A percentile compares a stretch with the other conserved stretches of the same genome.
phyloP scores from a whole-genome alignment of 495 filamentous ascomycete species.

The Annulohypoxylon nitens region DNA sequence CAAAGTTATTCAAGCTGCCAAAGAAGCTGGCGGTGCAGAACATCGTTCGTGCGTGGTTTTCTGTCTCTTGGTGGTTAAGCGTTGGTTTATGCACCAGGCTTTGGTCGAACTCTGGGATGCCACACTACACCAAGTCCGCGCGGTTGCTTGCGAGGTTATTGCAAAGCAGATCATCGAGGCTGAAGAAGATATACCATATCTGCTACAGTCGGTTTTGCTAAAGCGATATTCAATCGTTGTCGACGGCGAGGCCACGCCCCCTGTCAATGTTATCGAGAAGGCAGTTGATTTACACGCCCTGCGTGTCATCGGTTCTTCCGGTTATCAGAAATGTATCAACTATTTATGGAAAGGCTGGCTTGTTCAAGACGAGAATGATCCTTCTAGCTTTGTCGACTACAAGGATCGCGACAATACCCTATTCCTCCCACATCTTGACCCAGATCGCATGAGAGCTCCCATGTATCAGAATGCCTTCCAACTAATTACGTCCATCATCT shows the following conservation, averaged over 20 bases:
- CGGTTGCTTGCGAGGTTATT: constrained; percentile 90
- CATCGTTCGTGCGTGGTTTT: constrained; percentile 81
- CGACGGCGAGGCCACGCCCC: constrained; percentile 75
- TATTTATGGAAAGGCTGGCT: constrained; percentile 97
- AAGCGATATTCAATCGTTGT: constrained; percentile 88
- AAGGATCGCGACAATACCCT: constrained; percentile 76
- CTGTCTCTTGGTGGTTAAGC: constrained; percentile 86
- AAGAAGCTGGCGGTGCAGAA: constrained; percentile 82
- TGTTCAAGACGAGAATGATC: constrained; percentile 92
- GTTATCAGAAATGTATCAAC: constrained; percentile 93
- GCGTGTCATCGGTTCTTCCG: constrained; percentile 85
- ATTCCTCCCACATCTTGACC: constrained; percentile 87
- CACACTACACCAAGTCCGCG: constrained; percentile 81
- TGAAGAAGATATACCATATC: constrained; percentile 79
- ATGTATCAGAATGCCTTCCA: constrained; percentile 92
- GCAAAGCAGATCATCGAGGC: constrained; percentile 93
- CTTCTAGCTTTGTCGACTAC: constrained; percentile 87
- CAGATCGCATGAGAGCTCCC: constrained; percentile 92
- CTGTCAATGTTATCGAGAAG: constrained; percentile 88
- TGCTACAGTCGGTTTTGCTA: constrained; percentile 85
- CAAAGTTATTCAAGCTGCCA: constrained; percentile 81
- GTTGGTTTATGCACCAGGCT: constrained; percentile 91
- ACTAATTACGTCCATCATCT: constrained; percentile 85
- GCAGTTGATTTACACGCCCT: constrained; percentile 94
- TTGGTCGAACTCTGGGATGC: constrained; percentile 89